phyloP scores from a whole-genome alignment of 129 eudicot genomes.

The Flaveria robusta region DNA sequence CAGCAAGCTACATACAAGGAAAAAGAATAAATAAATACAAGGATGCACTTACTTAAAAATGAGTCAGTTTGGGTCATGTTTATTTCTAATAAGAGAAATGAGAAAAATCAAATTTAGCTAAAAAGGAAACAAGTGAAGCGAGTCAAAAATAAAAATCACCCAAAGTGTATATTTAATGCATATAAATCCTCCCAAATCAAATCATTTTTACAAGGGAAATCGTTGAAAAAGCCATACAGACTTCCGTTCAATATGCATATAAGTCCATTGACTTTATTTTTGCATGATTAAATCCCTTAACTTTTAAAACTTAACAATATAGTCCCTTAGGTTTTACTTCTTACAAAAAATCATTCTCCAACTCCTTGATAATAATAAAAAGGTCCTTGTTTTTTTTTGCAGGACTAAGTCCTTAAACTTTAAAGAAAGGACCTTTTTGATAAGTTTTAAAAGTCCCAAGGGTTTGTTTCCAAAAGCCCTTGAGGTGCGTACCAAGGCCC shows the following conservation, averaged over 20 bases:
- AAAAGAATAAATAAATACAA: neutral
- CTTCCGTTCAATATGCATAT: too few relatives aligned
- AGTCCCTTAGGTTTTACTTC: neutral
- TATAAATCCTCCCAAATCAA: neutral
- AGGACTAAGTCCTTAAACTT: neutral
- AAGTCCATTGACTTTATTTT: neutral
- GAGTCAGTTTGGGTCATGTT: neutral
- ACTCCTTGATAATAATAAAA: neutral
- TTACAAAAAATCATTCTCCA: neutral
- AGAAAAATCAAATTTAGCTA: neutral
- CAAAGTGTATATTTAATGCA: neutral
- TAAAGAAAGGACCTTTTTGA: neutral
- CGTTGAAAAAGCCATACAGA: neutral
- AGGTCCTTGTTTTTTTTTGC: neutral
- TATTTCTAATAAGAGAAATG: neutral
- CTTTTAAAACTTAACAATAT: too few relatives aligned
- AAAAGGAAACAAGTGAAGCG: neutral
- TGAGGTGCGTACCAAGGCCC: too few relatives aligned
- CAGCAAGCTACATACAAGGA: slow-evolving; percentile 55
- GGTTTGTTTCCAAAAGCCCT: too few relatives aligned
- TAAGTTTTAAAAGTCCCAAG: neutral
- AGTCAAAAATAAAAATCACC: neutral
- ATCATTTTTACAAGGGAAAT: neutral
- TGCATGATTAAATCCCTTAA: too few relatives aligned
- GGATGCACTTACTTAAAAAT: neutral